Percentiles rank a stretch among this genome's conserved stretches.
Evolutionary conservation across 192 early-diverging fungal genomes (phyloP).

Genomic region (Polychytrium aggregatum): DNA sequence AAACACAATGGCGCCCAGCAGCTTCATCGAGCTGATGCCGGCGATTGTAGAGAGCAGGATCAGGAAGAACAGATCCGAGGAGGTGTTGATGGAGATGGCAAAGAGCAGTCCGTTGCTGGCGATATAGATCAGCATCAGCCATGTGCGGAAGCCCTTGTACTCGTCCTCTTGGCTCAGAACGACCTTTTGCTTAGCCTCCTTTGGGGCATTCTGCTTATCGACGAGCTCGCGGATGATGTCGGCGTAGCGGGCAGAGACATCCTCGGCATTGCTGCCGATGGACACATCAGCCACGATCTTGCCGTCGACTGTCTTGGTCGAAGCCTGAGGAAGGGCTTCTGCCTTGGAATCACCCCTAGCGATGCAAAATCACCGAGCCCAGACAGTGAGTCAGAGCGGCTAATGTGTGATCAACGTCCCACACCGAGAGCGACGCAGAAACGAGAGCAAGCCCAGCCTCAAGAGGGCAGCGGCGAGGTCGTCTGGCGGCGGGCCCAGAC

Average conservation of each 20-base stretch:
- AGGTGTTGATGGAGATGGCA: constrained; percentile 5
- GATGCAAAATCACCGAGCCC: too few relatives aligned
- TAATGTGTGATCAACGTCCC: too few relatives aligned
- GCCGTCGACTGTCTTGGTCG: constrained; percentile 35
- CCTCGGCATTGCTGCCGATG: constrained; percentile 47
- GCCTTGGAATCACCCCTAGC: constrained; percentile 59
- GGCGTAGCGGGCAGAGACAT: constrained; percentile 59
- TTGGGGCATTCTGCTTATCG: too few relatives aligned
- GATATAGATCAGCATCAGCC: constrained; percentile 24
- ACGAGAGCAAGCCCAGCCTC: too few relatives aligned
- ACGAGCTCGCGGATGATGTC: constrained; percentile 46
- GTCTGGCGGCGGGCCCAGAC: too few relatives aligned
- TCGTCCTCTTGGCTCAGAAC: constrained; percentile 75
- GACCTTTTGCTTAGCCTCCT: too few relatives aligned
- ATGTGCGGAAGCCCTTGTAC: constrained; percentile 50
- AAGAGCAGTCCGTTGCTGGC: constrained; percentile 20
- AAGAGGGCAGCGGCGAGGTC: too few relatives aligned
- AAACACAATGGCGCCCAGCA: constrained; percentile 17
- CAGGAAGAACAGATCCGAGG: constrained; percentile 5
- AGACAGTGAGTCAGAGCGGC: too few relatives aligned
- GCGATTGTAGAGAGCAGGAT: constrained; percentile 11
- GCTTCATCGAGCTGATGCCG: constrained; percentile 7
- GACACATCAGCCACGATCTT: constrained; percentile 49
- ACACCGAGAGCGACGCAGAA: too few relatives aligned
- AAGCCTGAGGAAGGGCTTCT: constrained; percentile 13